Percentiles rank a stretch among this genome's conserved stretches.
Evolutionary conservation across 371 early-diverging fungal species (phyloP).

Genomic region (Saksenaea oblongispora): DNA sequence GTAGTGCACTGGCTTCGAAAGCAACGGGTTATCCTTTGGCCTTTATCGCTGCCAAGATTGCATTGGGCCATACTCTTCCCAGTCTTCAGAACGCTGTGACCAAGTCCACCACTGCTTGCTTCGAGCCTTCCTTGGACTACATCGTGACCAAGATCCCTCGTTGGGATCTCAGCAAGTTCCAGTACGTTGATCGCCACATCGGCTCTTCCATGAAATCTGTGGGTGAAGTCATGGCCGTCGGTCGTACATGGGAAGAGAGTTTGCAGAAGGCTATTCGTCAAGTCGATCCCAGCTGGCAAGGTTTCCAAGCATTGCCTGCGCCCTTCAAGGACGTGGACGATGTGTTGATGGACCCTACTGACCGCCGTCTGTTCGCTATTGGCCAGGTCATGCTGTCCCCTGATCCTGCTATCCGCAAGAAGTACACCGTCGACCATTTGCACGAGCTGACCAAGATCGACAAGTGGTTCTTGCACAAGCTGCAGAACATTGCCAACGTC

Average conservation of each 20-base stretch:
- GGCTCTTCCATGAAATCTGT: conserved; percentile 93
- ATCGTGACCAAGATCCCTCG: conserved; percentile 94
- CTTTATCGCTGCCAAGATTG: conserved; percentile 95
- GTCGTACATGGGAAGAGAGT: conserved; percentile 92
- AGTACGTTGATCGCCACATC: conserved; percentile 79
- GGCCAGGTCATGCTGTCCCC: conserved; percentile 81
- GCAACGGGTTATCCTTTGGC: conserved; percentile 96
- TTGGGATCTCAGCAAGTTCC: conserved; percentile 94
- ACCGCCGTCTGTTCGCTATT: conserved; percentile 88
- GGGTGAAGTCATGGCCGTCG: conserved; percentile 97
- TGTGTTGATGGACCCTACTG: conserved; percentile 78
- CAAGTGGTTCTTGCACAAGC: conserved; percentile 93
- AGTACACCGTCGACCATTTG: conserved; percentile 82
- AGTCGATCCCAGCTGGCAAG: conserved; percentile 70
- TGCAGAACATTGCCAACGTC: conserved; percentile 80
- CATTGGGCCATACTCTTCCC: conserved; percentile 79
- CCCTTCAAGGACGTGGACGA: conserved; percentile 68
- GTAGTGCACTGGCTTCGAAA: conserved; percentile 88
- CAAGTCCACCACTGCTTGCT: conserved; percentile 90
- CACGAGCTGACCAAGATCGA: conserved; percentile 92
- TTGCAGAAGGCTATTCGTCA: conserved; percentile 90
- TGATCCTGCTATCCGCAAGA: conserved; percentile 52
- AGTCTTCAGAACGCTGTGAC: conserved; percentile 91
- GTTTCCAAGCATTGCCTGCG: conserved; percentile 60
- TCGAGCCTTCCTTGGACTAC: conserved; percentile 95